Evolutionary conservation across 805 yeast species (phyloP).

Genomic region (Metschnikowia continentalis): DNA sequence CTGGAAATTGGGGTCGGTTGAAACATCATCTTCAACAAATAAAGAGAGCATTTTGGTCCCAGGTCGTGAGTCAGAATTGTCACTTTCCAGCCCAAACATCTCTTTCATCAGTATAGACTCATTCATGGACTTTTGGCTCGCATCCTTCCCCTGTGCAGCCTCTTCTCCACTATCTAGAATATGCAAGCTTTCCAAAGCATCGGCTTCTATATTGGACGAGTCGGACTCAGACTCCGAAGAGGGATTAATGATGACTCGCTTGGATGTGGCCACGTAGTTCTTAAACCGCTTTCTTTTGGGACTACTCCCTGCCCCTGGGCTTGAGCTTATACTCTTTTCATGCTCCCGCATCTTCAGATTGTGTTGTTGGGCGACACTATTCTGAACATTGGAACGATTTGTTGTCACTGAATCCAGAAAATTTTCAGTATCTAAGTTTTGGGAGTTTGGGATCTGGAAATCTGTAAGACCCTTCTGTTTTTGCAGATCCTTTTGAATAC

Average conservation of each 20-base stretch:
- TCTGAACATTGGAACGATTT: too few relatives aligned
- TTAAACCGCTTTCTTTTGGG: constrained; percentile 1
- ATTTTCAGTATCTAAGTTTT: too few relatives aligned
- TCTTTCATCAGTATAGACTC: neutral
- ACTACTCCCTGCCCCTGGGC: neutral
- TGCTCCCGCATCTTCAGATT: too few relatives aligned
- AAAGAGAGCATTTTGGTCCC: neutral
- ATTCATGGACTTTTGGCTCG: neutral
- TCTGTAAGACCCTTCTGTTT: too few relatives aligned
- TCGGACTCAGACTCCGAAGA: constrained; percentile 17
- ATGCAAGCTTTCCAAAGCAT: neutral
- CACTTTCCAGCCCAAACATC: neutral
- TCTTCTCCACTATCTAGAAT: neutral
- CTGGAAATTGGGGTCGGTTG: neutral
- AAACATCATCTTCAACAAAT: neutral
- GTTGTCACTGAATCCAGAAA: too few relatives aligned
- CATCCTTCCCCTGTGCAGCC: neutral
- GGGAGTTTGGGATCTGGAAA: too few relatives aligned
- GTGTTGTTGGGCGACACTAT: too few relatives aligned
- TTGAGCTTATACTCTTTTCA: too few relatives aligned
- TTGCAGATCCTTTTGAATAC: too few relatives aligned
- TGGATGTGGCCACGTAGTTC: constrained; percentile 6
- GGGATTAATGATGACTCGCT: constrained; percentile 14
- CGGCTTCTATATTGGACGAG: neutral
- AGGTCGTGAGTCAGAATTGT: too few relatives aligned